Evolutionary conservation across 2,329 filamentous ascomycete genomes (phyloP).

Genomic region (Aspergillus uvarum): DNA sequence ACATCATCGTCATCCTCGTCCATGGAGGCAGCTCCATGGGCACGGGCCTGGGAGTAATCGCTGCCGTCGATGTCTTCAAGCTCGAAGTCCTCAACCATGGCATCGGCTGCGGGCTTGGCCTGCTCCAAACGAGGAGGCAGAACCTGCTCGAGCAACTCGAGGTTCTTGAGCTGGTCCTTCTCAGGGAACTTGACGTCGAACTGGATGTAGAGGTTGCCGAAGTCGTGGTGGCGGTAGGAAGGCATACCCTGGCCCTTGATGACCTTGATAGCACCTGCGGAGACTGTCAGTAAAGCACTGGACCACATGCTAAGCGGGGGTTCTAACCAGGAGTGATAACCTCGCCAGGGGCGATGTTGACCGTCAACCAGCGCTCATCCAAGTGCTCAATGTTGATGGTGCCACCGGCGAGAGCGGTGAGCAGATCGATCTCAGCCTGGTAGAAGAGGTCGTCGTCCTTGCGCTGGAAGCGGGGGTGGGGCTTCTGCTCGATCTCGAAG

Average conservation of each 20-base stretch:
- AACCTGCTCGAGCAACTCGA: slow-evolving; percentile 77
- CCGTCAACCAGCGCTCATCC: slow-evolving; percentile 92
- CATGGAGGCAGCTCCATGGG: slow-evolving; percentile 65
- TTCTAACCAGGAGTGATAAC: slow-evolving; percentile 84
- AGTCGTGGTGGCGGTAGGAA: slow-evolving; percentile 89
- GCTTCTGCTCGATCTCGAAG: slow-evolving; percentile 99
- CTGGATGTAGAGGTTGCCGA: slow-evolving; percentile 93
- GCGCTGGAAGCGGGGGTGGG: slow-evolving; percentile 90
- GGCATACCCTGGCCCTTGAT: slow-evolving; percentile 98
- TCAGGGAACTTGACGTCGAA: slow-evolving; percentile 97
- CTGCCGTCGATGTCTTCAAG: slow-evolving; percentile 79
- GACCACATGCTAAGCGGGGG: not conserved
- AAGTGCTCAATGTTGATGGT: slow-evolving; percentile 92
- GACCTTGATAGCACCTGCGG: slow-evolving; percentile 83
- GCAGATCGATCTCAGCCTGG: slow-evolving; percentile 90
- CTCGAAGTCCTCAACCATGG: slow-evolving; percentile 87
- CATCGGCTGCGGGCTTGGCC: slow-evolving; percentile 70
- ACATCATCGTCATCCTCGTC: slow-evolving; percentile 69
- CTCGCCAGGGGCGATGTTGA: slow-evolving; percentile 91
- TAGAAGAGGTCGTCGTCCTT: slow-evolving; percentile 96
- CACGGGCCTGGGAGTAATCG: slow-evolving; percentile 62
- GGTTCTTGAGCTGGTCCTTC: slow-evolving; percentile 66
- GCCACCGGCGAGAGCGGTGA: slow-evolving; percentile 90
- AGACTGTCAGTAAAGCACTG: slow-evolving; percentile 10
- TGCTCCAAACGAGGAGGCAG: slow-evolving; percentile 71